Conservation (phyloP, 176 grass and related monocot genomes). For the Areca catechu region DNA sequence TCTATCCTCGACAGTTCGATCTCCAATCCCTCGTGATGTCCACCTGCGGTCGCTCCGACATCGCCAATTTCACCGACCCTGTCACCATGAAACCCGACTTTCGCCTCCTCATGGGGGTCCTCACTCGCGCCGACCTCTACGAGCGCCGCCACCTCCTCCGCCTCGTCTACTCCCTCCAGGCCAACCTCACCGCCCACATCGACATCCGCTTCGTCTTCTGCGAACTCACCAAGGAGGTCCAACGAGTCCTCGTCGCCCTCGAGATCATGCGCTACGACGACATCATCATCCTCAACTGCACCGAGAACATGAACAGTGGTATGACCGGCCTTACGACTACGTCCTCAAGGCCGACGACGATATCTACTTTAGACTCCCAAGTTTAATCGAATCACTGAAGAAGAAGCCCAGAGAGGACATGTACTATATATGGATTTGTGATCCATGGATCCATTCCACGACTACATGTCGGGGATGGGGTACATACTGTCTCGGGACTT, state of each 20-base stretch:
- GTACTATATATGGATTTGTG: conserved; percentile 47
- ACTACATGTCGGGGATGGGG: conserved; percentile 89
- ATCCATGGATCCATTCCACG: conserved; percentile 42
- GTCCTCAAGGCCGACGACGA: conserved; percentile 21
- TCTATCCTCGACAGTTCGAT: background rate
- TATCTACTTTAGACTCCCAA: conserved; percentile 37
- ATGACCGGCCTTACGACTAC: conserved; percentile 4
- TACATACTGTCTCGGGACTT: conserved; percentile 77
- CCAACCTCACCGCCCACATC: background rate
- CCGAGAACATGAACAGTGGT: conserved; percentile 3
- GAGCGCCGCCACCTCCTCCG: conserved; percentile 34
- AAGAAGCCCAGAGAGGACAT: conserved; percentile 34
- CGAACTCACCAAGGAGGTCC: conserved; percentile 31
- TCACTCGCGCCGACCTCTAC: background rate
- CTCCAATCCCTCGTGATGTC: background rate
- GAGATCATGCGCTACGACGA: conserved; percentile 15
- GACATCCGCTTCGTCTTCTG: conserved; percentile 51
- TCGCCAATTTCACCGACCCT: too few relatives aligned
- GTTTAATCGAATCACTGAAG: conserved; percentile 25
- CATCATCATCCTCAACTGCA: conserved; percentile 12
- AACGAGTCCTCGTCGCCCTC: conserved; percentile 17
- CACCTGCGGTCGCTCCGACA: background rate
- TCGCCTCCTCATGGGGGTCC: background rate
- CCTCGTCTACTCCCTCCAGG: conserved; percentile 67
- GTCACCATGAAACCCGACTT: background rate